These are phyloP conservation scores for Penicillium arizonense DNA, from an alignment of 495 filamentous ascomycete species.

Conservation along the genomic window DNA sequence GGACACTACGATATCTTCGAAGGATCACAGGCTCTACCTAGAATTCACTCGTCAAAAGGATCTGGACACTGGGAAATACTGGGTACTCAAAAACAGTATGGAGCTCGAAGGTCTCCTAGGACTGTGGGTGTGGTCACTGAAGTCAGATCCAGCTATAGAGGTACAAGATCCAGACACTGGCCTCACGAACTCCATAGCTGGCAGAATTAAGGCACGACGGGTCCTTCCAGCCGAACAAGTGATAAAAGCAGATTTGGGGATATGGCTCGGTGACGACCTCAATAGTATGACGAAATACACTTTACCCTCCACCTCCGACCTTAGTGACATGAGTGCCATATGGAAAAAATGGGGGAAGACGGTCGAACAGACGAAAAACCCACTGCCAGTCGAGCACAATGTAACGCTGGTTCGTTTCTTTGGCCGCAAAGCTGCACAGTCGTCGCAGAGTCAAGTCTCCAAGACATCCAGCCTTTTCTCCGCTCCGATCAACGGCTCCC, in stretches of 20 bases:
- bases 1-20: not conserved
- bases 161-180: not conserved
- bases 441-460: not conserved
- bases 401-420: not conserved
- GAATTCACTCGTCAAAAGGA: not conserved
- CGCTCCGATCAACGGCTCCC: not conserved
- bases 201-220: not conserved
- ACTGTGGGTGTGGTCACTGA: constrained; percentile 10
- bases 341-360: not conserved
- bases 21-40: not conserved
- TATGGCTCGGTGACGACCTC: constrained; percentile 1
- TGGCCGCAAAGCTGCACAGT: not conserved
- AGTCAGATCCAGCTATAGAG: constrained; percentile 2
- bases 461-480: not conserved
- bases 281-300: not conserved
- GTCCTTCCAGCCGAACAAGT: not conserved
- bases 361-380: not conserved
- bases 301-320: not conserved
- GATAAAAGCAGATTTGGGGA: not conserved
- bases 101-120: constrained; percentile 11
- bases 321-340: not conserved
- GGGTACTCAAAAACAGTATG: not conserved
- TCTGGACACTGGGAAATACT: not conserved
- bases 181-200: not conserved
- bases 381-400: not conserved